phyloP scores from a whole-genome alignment of 371 early-diverging fungal genomes.

The Lichtheimia ramosa region DNA sequence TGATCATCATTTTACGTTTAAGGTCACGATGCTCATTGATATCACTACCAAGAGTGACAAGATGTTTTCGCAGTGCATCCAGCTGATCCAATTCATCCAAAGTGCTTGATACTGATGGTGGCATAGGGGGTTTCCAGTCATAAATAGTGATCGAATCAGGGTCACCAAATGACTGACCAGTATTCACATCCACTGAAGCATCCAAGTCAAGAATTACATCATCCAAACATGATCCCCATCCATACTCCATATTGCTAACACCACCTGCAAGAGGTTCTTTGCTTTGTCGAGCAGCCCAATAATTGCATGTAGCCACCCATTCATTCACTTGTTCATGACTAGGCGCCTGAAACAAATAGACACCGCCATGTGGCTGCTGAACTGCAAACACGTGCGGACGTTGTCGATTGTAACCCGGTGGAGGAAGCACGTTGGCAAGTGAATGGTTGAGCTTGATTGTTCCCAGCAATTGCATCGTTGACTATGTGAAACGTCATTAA shows the following conservation, averaged over 20 bases:
- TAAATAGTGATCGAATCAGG: slow-evolving; percentile 31
- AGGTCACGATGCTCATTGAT: slow-evolving; percentile 45
- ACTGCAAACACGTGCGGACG: slow-evolving; percentile 86
- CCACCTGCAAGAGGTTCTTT: slow-evolving; percentile 86
- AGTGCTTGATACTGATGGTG: slow-evolving; percentile 37
- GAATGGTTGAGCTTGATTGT: slow-evolving; percentile 77
- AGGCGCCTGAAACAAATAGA: slow-evolving; percentile 81
- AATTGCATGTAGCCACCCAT: slow-evolving; percentile 89
- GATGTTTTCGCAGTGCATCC: slow-evolving; percentile 28
- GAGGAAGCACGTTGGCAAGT: slow-evolving; percentile 79
- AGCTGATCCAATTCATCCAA: slow-evolving; percentile 37
- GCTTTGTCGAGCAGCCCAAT: slow-evolving; percentile 89
- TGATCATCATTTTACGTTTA: slow-evolving; percentile 39
- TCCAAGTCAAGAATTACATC: slow-evolving; percentile 33
- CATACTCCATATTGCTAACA: slow-evolving; percentile 87
- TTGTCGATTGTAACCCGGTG: slow-evolving; percentile 78
- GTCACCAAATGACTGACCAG: slow-evolving; percentile 17
- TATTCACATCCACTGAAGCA: slow-evolving; percentile 2
- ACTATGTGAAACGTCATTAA: not conserved
- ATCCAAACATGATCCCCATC: slow-evolving; percentile 78
- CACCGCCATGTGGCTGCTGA: slow-evolving; percentile 76
- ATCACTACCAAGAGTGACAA: slow-evolving; percentile 32
- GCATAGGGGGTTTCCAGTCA: slow-evolving; percentile 49
- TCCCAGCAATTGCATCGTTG: slow-evolving; percentile 41
- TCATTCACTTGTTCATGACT: slow-evolving; percentile 65